These are phyloP conservation scores for Aspergillus amoenus DNA, from an alignment of 2,329 filamentous ascomycete species.

Conservation along the genomic window DNA sequence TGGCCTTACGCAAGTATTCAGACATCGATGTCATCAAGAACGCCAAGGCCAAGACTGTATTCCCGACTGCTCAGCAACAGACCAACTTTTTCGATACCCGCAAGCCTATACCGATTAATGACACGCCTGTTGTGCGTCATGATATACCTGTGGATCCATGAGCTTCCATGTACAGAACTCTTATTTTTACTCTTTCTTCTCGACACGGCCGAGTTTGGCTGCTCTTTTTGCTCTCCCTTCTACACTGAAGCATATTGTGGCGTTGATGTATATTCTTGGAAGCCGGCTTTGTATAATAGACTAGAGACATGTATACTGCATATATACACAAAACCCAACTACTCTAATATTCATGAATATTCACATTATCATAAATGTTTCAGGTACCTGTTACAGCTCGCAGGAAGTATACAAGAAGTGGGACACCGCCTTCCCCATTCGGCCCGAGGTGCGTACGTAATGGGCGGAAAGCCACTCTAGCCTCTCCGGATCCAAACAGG, in stretches of 20 bases:
- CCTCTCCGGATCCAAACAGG: constrained; percentile 28
- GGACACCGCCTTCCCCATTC: constrained; percentile 21
- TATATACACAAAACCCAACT: not conserved
- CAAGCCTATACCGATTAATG: no score
- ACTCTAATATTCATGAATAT: no score
- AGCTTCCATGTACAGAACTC: not conserved
- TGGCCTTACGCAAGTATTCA: constrained; percentile 32
- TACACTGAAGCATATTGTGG: constrained; percentile 17
- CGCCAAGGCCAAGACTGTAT: constrained; percentile 15
- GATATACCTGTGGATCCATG: no score
- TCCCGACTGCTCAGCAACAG: not conserved
- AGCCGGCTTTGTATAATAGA: not conserved
- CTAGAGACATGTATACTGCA: not conserved
- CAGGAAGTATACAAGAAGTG: not conserved
- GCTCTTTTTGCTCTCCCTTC: not conserved
- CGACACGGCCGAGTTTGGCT: not conserved
- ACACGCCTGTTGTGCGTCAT: no score
- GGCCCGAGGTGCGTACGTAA: constrained; percentile 30
- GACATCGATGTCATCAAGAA: constrained; percentile 17
- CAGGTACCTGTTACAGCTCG: not conserved
- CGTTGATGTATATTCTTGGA: constrained; percentile 14
- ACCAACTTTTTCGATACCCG: not conserved
- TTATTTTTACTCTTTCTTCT: not conserved
- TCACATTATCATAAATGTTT: no score
- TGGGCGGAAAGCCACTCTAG: constrained; percentile 37